phyloP scores from a whole-genome alignment of 495 filamentous ascomycete genomes.

The Aspergillus biplanus region DNA sequence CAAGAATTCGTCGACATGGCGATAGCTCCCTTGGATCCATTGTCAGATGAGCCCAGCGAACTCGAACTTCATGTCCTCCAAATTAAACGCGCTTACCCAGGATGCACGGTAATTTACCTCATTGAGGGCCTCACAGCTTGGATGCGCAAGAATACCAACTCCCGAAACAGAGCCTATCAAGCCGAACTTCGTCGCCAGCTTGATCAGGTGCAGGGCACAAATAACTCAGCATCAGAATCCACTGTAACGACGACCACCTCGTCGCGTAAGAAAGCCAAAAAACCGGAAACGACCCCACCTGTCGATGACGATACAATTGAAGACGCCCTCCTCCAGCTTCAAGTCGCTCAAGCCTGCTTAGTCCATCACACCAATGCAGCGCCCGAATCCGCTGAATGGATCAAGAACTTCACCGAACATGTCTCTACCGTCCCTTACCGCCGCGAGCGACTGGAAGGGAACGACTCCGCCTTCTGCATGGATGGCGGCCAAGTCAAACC shows the following conservation, averaged over 20 bases:
- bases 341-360: conserved; percentile 67
- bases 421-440: conserved; percentile 78
- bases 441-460: conserved; percentile 46
- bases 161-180: conserved; percentile 67
- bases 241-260: conserved; percentile 26
- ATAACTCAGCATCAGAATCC: conserved; percentile 26
- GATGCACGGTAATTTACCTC: conserved; percentile 68
- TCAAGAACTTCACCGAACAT: conserved; percentile 78
- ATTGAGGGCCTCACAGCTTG: conserved; percentile 71
- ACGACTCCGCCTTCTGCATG: conserved; percentile 77
- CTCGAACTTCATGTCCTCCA: conserved; percentile 62
- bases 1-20: conserved; percentile 70
- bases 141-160: conserved; percentile 71
- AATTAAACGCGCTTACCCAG: conserved; percentile 57
- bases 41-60: conserved; percentile 20
- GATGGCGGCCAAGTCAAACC: conserved; percentile 78
- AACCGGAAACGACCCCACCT: conserved; percentile 44
- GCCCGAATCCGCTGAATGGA: conserved; percentile 75
- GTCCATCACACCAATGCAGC: conserved; percentile 70
- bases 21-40: conserved; percentile 35
- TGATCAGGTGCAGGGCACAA: conserved; percentile 30
- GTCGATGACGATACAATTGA: conserved; percentile 76
- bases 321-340: conserved; percentile 71
- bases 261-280: conserved; percentile 43
- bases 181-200: conserved; percentile 65